A percentile compares a stretch with the other conserved stretches of the same genome.
Conservation (phyloP, 2,329 filamentous ascomycete species). For the Ceratocystis destructans region DNA sequence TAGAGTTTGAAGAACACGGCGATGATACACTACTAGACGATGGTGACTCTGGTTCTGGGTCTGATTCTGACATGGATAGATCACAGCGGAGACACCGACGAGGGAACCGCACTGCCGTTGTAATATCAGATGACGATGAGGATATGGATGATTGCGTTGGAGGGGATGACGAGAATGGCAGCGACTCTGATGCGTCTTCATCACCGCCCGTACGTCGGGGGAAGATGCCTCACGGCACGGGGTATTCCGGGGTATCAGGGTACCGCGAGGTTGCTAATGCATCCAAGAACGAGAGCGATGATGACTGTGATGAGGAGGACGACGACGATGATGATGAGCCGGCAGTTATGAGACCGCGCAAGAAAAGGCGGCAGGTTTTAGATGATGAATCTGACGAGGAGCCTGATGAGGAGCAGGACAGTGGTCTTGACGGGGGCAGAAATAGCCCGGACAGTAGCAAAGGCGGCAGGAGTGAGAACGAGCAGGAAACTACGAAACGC, state of each 20-base stretch:
- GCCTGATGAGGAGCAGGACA: background rate
- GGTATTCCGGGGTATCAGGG: background rate
- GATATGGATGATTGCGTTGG: background rate
- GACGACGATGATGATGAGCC: background rate
- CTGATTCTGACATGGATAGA: background rate
- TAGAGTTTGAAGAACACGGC: constrained; percentile 10
- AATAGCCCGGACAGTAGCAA: background rate
- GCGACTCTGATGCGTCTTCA: background rate
- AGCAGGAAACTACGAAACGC: background rate
- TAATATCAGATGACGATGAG: constrained; percentile 4
- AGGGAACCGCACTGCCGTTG: background rate
- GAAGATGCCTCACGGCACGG: background rate
- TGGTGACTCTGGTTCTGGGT: background rate
- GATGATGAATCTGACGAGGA: constrained; percentile 3
- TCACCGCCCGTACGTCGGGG: background rate
- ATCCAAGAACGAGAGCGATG: too few relatives aligned
- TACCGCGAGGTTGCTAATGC: background rate
- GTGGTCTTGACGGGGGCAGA: background rate
- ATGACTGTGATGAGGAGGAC: background rate
- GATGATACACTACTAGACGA: constrained; percentile 9
- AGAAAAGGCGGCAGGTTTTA: constrained; percentile 4
- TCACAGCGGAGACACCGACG: background rate
- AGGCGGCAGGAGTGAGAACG: background rate
- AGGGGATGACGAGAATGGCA: background rate
- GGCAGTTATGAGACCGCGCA: background rate